Conservation (phyloP, 495 filamentous ascomycete genomes). For the Aspergillus campestris region DNA sequence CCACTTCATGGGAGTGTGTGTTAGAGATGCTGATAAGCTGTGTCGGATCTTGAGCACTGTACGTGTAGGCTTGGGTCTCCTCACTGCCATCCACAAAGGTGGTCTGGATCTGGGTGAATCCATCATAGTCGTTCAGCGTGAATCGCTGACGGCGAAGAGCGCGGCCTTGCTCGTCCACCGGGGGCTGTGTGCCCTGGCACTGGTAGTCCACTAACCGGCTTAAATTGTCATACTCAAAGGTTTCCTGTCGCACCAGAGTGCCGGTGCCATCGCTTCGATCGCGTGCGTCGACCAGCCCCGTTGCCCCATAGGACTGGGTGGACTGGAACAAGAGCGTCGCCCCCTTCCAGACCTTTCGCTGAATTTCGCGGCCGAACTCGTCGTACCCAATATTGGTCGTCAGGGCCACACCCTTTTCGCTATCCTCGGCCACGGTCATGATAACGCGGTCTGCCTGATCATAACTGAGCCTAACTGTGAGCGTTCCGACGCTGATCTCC, state of each 20-base stretch:
- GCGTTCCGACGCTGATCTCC: background rate
- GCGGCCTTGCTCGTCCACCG: background rate
- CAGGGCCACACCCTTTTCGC: background rate
- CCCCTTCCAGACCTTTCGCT: background rate
- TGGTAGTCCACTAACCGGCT: background rate
- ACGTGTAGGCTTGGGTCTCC: background rate
- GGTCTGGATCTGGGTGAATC: background rate
- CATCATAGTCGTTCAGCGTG: background rate
- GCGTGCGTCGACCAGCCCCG: background rate
- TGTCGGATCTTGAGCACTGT: background rate
- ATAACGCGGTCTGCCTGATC: background rate
- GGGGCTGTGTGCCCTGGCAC: background rate
- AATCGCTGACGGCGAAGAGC: background rate
- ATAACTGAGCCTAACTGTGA: background rate
- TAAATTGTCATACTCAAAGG: slow-evolving; percentile 1
- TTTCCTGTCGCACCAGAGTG: background rate
- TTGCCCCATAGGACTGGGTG: background rate
- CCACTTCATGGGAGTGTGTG: background rate
- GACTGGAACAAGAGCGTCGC: background rate
- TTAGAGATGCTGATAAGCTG: slow-evolving; percentile 3
- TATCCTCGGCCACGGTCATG: background rate
- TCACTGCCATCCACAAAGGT: background rate
- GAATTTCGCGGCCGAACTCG: slow-evolving; percentile 3
- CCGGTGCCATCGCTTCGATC: background rate
- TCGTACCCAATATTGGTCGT: background rate